A percentile compares a stretch with the other conserved stretches of the same genome.
Evolutionary conservation across 1,139 yeast species (phyloP).

Genomic region (Yamadazyma oceani): DNA sequence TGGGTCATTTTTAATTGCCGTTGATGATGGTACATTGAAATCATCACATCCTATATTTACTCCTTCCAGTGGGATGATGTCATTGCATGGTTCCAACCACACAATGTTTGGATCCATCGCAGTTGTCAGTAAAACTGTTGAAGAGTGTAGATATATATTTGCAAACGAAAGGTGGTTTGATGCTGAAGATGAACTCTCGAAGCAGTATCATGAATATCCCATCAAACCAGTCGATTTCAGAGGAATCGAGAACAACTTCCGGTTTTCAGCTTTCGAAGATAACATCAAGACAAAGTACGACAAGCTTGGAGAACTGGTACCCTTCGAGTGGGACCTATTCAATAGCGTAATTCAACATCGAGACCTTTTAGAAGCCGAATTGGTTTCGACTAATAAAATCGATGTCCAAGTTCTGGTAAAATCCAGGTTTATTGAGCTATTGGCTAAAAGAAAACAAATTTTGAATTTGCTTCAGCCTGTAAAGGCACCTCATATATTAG

Average conservation of each 20-base stretch:
- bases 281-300: not conserved
- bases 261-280: constrained; percentile 4
- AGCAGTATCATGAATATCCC: constrained; percentile 11
- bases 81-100: constrained; percentile 8
- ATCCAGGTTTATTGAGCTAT: constrained; percentile 5
- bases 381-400: constrained; percentile 1
- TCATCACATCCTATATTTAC: constrained; percentile 5
- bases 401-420: not conserved
- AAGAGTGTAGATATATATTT: constrained; percentile 7
- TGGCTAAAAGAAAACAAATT: constrained; percentile 5
- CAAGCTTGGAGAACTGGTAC: constrained; percentile 3
- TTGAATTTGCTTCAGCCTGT: constrained; percentile 11
- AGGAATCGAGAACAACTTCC: constrained; percentile 9
- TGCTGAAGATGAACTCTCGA: constrained; percentile 10
- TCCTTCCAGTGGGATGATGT: constrained; percentile 12
- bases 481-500: constrained; percentile 10
- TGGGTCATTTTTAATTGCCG: constrained; percentile 6
- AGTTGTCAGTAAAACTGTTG: constrained; percentile 3
- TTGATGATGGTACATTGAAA: constrained; percentile 5
- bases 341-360: constrained; percentile 4
- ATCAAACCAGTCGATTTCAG: constrained; percentile 14
- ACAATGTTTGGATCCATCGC: constrained; percentile 9
- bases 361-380: constrained; percentile 7
- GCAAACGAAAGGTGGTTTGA: constrained; percentile 12
- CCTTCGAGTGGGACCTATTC: constrained; percentile 11